phyloP scores from a whole-genome alignment of 2,329 filamentous ascomycete genomes.

The Colletotrichum tropicicola region DNA sequence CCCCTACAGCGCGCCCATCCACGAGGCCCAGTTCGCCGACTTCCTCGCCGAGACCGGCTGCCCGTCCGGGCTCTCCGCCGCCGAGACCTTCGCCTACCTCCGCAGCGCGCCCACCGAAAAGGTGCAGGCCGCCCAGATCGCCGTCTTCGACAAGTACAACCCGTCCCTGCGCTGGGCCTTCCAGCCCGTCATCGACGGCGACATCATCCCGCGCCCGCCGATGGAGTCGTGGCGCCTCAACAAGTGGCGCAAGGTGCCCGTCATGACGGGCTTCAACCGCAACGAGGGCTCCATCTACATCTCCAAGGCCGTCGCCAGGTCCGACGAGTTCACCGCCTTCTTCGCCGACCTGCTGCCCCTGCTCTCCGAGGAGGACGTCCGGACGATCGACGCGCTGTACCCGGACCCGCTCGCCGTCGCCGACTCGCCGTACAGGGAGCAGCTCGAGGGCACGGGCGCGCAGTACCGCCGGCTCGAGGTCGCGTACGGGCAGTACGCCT shows the following conservation, averaged over 20 bases:
- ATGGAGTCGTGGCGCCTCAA: slow-evolving; percentile 64
- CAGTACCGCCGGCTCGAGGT: slow-evolving; percentile 68
- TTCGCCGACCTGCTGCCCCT: slow-evolving; percentile 69
- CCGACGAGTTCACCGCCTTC: slow-evolving; percentile 57
- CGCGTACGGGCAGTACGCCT: slow-evolving; percentile 72
- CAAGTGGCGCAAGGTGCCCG: slow-evolving; percentile 64
- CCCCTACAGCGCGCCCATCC: slow-evolving; percentile 62
- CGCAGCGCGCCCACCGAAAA: slow-evolving; percentile 48
- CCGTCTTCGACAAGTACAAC: slow-evolving; percentile 54
- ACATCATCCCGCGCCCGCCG: slow-evolving; percentile 66
- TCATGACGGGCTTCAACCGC: slow-evolving; percentile 76
- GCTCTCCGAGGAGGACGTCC: slow-evolving; percentile 60
- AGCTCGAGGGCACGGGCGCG: slow-evolving; percentile 46
- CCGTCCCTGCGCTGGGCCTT: slow-evolving; percentile 67
- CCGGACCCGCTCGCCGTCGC: slow-evolving; percentile 49
- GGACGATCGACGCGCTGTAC: slow-evolving; percentile 65
- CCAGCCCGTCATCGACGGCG: slow-evolving; percentile 74
- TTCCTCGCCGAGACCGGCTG: slow-evolving; percentile 63
- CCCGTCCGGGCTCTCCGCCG: slow-evolving; percentile 52
- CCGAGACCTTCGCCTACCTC: slow-evolving; percentile 61
- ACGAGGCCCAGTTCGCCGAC: slow-evolving; percentile 64
- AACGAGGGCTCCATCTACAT: slow-evolving; percentile 76
- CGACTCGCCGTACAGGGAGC: slow-evolving; percentile 18
- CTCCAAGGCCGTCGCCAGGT: slow-evolving; percentile 52
- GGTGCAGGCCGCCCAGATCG: slow-evolving; percentile 50